Conservation (phyloP, 345 rosid species). For the Gossypium thurberi region DNA sequence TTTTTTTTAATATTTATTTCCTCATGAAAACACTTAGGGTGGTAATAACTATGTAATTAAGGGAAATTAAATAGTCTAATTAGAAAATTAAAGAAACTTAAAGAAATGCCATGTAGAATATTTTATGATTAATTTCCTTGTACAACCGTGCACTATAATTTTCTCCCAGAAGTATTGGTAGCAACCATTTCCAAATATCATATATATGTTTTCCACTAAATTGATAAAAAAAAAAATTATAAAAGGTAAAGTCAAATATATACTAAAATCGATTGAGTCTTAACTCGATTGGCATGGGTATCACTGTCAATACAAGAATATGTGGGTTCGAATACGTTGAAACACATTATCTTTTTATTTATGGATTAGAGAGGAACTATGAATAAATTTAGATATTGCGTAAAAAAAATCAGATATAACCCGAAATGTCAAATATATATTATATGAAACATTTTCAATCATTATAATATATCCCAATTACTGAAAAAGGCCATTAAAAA, state of each 20-base stretch:
- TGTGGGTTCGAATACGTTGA: fast-evolving
- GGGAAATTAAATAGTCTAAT: not conserved
- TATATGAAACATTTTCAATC: not conserved
- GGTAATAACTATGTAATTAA: not conserved
- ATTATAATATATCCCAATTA: not conserved
- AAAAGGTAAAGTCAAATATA: not conserved
- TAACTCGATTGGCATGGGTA: fast-evolving
- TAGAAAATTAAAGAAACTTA: not conserved
- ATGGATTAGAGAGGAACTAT: too few relatives aligned
- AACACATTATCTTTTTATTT: fast-evolving
- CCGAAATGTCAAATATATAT: too few relatives aligned
- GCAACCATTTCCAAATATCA: not conserved
- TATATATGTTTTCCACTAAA: not conserved
- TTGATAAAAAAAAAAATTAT: not conserved
- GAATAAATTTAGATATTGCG: fast-evolving
- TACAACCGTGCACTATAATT: not conserved
- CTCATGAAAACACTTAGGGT: too few relatives aligned
- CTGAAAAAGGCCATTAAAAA: not conserved
- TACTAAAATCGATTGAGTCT: too few relatives aligned
- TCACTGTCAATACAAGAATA: fast-evolving
- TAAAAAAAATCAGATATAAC: too few relatives aligned
- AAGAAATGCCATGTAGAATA: not conserved
- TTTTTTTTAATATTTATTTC: too few relatives aligned
- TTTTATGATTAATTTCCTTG: not conserved
- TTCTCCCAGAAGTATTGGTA: not conserved